Percentiles rank a stretch among this genome's conserved stretches.
Evolutionary conservation across 2,329 filamentous ascomycete species (phyloP).

Genomic region (Ceratocystis destructans): DNA sequence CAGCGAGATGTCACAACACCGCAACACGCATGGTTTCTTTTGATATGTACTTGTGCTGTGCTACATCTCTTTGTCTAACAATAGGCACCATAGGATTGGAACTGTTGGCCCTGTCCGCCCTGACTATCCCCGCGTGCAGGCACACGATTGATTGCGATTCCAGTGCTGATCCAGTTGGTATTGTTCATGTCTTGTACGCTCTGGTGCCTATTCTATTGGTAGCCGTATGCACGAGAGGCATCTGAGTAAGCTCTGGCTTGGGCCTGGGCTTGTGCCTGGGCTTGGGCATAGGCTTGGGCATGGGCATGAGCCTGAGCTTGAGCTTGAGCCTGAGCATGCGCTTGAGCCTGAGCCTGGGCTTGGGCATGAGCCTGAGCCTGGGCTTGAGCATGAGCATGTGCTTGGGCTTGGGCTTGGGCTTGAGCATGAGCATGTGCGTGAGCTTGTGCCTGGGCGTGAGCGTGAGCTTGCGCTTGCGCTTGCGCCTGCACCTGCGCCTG

Average conservation of each 20-base stretch:
- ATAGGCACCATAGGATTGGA: neutral
- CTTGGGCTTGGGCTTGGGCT: constrained; percentile 3
- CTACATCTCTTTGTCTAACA: neutral
- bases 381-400: constrained; percentile 10
- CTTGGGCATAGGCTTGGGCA: constrained; percentile 9
- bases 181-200: neutral
- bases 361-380: neutral
- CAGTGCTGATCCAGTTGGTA: neutral
- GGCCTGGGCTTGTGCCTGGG: constrained; percentile 13
- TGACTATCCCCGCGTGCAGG: neutral
- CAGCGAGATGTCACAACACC: neutral
- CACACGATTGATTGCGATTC: neutral
- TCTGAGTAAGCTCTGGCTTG: constrained; percentile 13
- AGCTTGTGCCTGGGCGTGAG: constrained; percentile 15
- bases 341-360: neutral
- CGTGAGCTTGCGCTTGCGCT: constrained; percentile 15
- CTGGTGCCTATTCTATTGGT: constrained; percentile 13
- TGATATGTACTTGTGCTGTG: neutral
- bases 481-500: constrained; percentile 14
- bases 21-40: neutral
- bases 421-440: neutral
- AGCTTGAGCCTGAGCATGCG: constrained; percentile 14
- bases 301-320: constrained; percentile 16
- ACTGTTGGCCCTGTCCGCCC: neutral
- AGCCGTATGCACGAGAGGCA: constrained; percentile 11